Evolutionary conservation across 1,284 basidiomycete genomes (phyloP), one percentile per base, ranked within the genome.

Genomic region (Heterobasidion parviporum): DNA sequence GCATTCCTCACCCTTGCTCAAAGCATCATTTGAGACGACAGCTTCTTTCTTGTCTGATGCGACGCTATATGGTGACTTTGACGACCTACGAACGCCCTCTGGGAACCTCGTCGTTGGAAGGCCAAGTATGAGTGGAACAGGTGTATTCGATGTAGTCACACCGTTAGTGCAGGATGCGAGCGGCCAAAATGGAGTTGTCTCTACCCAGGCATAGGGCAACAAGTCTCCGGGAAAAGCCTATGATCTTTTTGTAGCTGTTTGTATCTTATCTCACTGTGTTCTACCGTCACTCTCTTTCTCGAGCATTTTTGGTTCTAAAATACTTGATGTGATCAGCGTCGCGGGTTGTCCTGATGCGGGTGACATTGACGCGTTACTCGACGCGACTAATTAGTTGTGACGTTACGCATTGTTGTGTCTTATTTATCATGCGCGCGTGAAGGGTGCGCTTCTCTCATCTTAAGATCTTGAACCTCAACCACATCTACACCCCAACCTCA

Each of bases 21-120:
- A 99, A 73, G 96, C 97, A 2, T 95, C 92, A 6, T 99, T 92
- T 72, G 97, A 99, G 74, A 98, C 94, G 9, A 99, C 97, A 0
- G 92, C 91, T n/a, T 81, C 87, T 1, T 98, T 99, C 79, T 73
- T 99, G 63, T 92, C 94, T 9, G 94, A 98, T 60, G 95, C 96
- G 14, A 93, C 94, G 0, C 73, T 99, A 55, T 86, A 90, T 69
- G 96, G 96, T 43, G 96, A 99, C 73, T 95, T 89, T 70, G 96
- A 99, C 68, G 89, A 94, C 68, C 75, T 98, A 62, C 83, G 84
- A 36, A 88, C 87, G 26, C 96, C 95, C 0, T 92, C 91, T 8
- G 89, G 92, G 3, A 94, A 88, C 70, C 91, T 99, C 68, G 95
- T 98, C 35, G 70, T 98, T 61, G 94, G 94, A 53, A 80, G 87